These are phyloP conservation scores for Mycena floridula DNA, from an alignment of 768 basidiomycete species.

Conservation along the genomic window DNA sequence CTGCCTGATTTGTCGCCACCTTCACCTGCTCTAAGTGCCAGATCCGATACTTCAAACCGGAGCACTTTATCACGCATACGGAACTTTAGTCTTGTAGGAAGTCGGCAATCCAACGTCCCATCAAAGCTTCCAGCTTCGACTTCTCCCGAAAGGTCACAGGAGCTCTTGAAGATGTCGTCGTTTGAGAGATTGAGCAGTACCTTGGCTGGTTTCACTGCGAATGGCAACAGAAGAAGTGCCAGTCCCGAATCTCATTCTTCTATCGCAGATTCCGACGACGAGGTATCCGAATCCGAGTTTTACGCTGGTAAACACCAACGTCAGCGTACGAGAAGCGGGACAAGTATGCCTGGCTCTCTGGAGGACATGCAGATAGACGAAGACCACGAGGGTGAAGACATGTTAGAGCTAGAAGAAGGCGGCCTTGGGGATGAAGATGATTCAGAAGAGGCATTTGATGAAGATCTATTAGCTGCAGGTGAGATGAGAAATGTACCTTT, in stretches of 20 bases:
- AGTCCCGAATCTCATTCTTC: constrained; percentile 55
- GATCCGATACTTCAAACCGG: constrained; percentile 79
- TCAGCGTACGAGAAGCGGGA: constrained; percentile 55
- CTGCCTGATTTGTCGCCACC: constrained; percentile 81
- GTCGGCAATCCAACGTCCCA: constrained; percentile 27
- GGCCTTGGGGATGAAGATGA: constrained; percentile 48
- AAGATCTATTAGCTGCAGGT: constrained; percentile 71
- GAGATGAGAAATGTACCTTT: constrained; percentile 81
- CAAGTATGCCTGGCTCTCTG: constrained; percentile 84
- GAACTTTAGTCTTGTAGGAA: constrained; percentile 70
- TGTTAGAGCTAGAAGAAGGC: constrained; percentile 26
- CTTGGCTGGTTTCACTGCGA: constrained; percentile 40
- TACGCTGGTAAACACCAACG: constrained; percentile 34
- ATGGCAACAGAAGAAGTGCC: constrained; percentile 33
- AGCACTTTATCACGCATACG: constrained; percentile 69
- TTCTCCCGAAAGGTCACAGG: constrained; percentile 26
- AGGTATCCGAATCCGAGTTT: constrained; percentile 41
- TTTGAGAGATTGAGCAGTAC: constrained; percentile 65
- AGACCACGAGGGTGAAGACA: constrained; percentile 23
- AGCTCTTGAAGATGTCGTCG: constrained; percentile 63
- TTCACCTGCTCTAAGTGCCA: constrained; percentile 90
- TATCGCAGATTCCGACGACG: constrained; percentile 47
- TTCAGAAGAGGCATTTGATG: constrained; percentile 71
- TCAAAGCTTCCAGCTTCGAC: constrained; percentile 15
- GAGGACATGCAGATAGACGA: constrained; percentile 55